Evolutionary conservation across 192 early-diverging fungal genomes (phyloP).

Genomic region (Coemansia guatemalensis): DNA sequence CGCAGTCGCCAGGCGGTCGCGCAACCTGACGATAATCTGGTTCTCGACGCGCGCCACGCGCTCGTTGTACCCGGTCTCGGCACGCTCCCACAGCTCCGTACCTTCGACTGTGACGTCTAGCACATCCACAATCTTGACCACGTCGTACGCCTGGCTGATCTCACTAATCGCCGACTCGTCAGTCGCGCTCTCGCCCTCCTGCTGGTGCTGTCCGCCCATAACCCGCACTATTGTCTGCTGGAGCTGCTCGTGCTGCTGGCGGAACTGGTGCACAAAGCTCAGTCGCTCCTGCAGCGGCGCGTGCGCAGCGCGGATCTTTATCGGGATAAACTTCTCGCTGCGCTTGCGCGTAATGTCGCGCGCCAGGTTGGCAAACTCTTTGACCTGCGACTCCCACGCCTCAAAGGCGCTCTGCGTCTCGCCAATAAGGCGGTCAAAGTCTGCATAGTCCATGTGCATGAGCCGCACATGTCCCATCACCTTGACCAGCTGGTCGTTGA

Average conservation of each 20-base stretch:
- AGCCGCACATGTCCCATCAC: slow-evolving; percentile 85
- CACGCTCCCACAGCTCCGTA: slow-evolving; percentile 87
- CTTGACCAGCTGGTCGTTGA: slow-evolving; percentile 89
- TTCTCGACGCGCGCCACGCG: slow-evolving; percentile 94
- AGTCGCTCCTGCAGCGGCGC: slow-evolving; percentile 92
- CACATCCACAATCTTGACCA: slow-evolving; percentile 90
- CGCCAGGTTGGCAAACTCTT: slow-evolving; percentile 94
- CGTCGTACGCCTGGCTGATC: slow-evolving; percentile 87
- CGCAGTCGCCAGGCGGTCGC: slow-evolving; percentile 91
- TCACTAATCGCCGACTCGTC: slow-evolving; percentile 83
- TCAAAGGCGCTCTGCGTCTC: slow-evolving; percentile 86
- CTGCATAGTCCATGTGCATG: slow-evolving; percentile 91
- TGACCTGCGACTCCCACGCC: slow-evolving; percentile 93
- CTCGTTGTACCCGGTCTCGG: slow-evolving; percentile 92
- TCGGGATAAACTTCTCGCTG: slow-evolving; percentile 90
- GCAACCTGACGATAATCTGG: slow-evolving; percentile 90
- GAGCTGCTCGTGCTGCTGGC: slow-evolving; percentile 98
- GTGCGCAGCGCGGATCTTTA: slow-evolving; percentile 93
- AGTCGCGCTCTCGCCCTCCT: slow-evolving; percentile 56
- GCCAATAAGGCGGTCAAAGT: slow-evolving; percentile 84
- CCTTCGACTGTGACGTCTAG: slow-evolving; percentile 93
- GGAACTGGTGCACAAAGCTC: slow-evolving; percentile 85
- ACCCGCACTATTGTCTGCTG: slow-evolving; percentile 93
- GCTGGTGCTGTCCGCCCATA: slow-evolving; percentile 58
- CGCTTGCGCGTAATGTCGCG: slow-evolving; percentile 93